phyloP scores from a whole-genome alignment of 768 basidiomycete genomes.

The Suillus subalutaceus region DNA sequence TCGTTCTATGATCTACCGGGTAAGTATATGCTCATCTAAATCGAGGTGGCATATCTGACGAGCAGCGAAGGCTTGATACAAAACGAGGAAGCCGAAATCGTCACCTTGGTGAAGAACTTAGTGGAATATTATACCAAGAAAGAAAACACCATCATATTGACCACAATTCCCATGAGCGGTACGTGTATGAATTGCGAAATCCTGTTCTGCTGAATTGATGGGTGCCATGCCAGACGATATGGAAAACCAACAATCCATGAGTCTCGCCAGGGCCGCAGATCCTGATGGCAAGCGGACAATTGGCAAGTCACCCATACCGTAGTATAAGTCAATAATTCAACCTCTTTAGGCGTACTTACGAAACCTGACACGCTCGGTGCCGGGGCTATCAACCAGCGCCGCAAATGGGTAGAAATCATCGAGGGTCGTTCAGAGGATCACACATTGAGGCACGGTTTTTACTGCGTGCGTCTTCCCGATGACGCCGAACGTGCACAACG shows the following conservation, averaged over 20 bases:
- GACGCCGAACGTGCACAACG: slow-evolving; percentile 51
- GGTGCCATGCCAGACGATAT: slow-evolving; percentile 54
- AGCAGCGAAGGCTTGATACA: slow-evolving; percentile 54
- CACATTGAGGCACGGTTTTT: slow-evolving; percentile 58
- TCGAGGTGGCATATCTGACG: slow-evolving; percentile 11
- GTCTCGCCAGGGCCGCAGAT: slow-evolving; percentile 56
- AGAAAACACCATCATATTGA: slow-evolving; percentile 62
- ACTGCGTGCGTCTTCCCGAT: slow-evolving; percentile 65
- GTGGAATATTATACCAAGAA: slow-evolving; percentile 49
- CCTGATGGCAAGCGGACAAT: slow-evolving; percentile 61
- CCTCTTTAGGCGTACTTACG: slow-evolving; percentile 59
- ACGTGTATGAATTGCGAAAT: slow-evolving; percentile 7
- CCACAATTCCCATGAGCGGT: slow-evolving; percentile 71
- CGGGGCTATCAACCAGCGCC: slow-evolving; percentile 44
- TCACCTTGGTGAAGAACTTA: slow-evolving; percentile 50
- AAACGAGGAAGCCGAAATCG: slow-evolving; percentile 44
- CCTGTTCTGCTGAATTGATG: not conserved
- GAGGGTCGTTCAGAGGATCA: slow-evolving; percentile 44
- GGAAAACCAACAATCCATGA: slow-evolving; percentile 62
- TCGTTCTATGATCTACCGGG: slow-evolving; percentile 61
- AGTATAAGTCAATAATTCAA: not conserved
- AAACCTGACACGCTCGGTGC: slow-evolving; percentile 61
- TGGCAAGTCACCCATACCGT: slow-evolving; percentile 38
- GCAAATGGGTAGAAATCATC: slow-evolving; percentile 54
- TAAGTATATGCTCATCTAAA: slow-evolving; percentile 19